phyloP scores from a whole-genome alignment of 1,284 basidiomycete species.

The Rhodotorula sp. region DNA sequence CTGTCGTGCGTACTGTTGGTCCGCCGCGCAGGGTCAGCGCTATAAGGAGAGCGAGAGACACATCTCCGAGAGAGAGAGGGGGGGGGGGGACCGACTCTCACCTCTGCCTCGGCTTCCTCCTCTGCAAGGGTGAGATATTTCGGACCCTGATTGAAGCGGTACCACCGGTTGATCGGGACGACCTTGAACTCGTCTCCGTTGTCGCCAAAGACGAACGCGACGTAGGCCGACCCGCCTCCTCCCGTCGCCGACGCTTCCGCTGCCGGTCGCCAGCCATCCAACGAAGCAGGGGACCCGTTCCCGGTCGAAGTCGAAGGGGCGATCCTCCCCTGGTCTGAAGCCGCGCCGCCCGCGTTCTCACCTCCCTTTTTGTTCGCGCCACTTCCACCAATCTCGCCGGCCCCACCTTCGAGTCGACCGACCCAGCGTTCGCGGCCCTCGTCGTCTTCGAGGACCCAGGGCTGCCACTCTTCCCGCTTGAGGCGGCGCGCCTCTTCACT shows the following conservation, averaged over 20 bases:
- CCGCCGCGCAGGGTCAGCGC: too few species aligned
- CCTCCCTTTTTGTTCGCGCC: background rate
- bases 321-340: slow-evolving; percentile 14
- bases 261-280: slow-evolving; percentile 32
- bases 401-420: slow-evolving; percentile 70
- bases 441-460: slow-evolving; percentile 83
- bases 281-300: slow-evolving; percentile 10
- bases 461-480: slow-evolving; percentile 75
- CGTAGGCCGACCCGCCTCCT: slow-evolving; percentile 45
- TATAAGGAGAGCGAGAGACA: background rate
- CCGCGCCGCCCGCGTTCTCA: background rate
- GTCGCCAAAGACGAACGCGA: slow-evolving; percentile 47
- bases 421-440: slow-evolving; percentile 66
- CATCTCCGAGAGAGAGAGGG: too few species aligned
- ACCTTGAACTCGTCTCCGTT: slow-evolving; percentile 66
- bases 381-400: slow-evolving; percentile 51
- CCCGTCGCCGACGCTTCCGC: slow-evolving; percentile 30
- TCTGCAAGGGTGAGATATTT: slow-evolving; percentile 66
- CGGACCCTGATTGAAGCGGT: slow-evolving; percentile 80
- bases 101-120: slow-evolving; percentile 71
- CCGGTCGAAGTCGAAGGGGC: background rate
- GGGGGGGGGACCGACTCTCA: too few species aligned
- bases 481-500: slow-evolving; percentile 66
- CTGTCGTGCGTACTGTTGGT: slow-evolving; percentile 32
- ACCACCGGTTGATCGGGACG: slow-evolving; percentile 79